Evolutionary conservation across 2,329 filamentous ascomycete genomes (phyloP).

Genomic region (Aspergillus novoparasiticus): DNA sequence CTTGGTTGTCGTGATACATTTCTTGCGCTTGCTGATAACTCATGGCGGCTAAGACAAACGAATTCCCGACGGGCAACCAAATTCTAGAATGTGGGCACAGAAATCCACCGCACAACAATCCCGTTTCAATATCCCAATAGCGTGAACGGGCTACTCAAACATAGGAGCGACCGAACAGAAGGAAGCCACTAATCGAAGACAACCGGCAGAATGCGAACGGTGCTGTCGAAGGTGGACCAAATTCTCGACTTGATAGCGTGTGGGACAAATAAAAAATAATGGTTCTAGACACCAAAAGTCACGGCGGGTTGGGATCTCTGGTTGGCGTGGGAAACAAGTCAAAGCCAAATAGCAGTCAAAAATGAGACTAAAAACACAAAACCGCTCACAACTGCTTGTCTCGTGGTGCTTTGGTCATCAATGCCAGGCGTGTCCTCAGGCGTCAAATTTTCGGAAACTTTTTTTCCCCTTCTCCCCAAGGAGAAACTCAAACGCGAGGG

Average conservation of each 20-base stretch:
- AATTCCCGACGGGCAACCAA: conserved; percentile 28
- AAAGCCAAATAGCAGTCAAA: conserved; percentile 14
- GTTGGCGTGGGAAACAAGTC: conserved; percentile 15
- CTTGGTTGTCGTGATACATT: conserved; percentile 71
- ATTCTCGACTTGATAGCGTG: conserved; percentile 4
- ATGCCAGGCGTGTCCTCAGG: conserved; percentile 18
- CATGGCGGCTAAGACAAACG: conserved; percentile 29
- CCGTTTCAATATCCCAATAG: conserved; percentile 24
- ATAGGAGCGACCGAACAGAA: conserved; percentile 32
- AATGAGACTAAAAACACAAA: conserved; percentile 11
- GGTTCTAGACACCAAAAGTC: conserved; percentile 2
- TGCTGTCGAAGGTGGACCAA: conserved; percentile 14
- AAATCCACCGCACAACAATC: conserved; percentile 33
- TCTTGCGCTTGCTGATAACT: conserved; percentile 45
- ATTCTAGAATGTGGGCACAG: conserved; percentile 35
- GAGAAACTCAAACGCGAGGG: conserved; percentile 15
- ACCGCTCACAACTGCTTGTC: conserved; percentile 22
- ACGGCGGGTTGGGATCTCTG: conserved; percentile 3
- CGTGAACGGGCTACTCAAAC: conserved; percentile 32
- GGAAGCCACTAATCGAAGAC: conserved; percentile 6
- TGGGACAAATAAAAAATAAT: not conserved
- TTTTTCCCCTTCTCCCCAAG: conserved; percentile 11
- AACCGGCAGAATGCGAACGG: conserved; percentile 12
- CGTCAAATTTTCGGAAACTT: conserved; percentile 13
- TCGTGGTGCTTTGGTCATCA: conserved; percentile 24